These are phyloP conservation scores for Cyclotella baltica DNA, from an alignment of 108 stramenopile species.

Conservation along the genomic window DNA sequence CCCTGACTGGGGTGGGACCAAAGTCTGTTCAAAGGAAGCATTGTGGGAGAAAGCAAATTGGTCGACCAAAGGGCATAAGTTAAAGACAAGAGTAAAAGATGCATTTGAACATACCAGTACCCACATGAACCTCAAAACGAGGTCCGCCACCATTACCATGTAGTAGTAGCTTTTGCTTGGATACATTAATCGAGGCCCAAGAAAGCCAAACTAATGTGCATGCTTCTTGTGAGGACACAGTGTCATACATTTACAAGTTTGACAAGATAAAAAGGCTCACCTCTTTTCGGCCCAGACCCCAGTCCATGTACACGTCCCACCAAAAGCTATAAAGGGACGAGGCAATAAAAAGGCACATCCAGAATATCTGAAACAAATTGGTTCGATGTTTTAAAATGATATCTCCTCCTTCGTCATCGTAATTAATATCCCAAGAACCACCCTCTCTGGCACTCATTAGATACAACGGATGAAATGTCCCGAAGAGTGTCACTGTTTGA, in stretches of 20 bases:
- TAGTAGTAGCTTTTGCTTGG: slow-evolving; percentile 75
- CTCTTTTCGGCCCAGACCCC: slow-evolving; percentile 57
- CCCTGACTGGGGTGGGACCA: slow-evolving; percentile 32
- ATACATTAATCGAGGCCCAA: slow-evolving; percentile 90
- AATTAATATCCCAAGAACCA: slow-evolving; percentile 22
- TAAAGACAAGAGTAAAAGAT: too few relatives aligned
- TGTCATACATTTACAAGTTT: neutral
- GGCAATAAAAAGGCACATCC: slow-evolving; percentile 81
- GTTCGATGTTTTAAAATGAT: slow-evolving; percentile 13
- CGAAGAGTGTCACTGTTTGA: slow-evolving; percentile 92
- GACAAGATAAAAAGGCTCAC: neutral
- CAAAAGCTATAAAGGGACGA: slow-evolving; percentile 84
- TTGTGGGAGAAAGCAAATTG: too few relatives aligned
- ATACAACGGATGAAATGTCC: slow-evolving; percentile 90
- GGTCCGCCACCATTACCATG: slow-evolving; percentile 53
- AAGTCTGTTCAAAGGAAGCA: too few relatives aligned
- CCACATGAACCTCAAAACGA: slow-evolving; percentile 91
- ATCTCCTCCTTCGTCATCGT: slow-evolving; percentile 34
- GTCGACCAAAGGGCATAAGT: too few relatives aligned
- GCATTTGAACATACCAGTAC: too few relatives aligned
- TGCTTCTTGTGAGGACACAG: neutral
- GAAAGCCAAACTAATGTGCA: slow-evolving; percentile 43
- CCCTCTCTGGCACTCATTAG: slow-evolving; percentile 51
- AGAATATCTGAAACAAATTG: slow-evolving; percentile 75
- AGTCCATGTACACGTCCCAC: slow-evolving; percentile 97